These are phyloP conservation scores for Solanum arcanum DNA, from an alignment of 257 asterid species.

Conservation along the genomic window DNA sequence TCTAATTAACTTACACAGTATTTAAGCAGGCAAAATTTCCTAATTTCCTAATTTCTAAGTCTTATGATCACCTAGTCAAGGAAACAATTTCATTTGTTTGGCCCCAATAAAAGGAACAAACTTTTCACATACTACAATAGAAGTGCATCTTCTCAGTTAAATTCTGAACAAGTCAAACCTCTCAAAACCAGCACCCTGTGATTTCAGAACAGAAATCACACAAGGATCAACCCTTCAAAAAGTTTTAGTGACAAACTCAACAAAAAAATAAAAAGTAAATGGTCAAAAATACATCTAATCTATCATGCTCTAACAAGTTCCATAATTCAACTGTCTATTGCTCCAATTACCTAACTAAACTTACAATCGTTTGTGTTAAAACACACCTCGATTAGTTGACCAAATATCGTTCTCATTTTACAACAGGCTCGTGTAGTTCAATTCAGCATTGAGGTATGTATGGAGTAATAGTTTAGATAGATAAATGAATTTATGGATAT, in stretches of 20 bases:
- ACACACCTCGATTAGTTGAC: neutral
- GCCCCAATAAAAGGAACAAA: neutral
- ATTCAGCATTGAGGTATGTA: neutral
- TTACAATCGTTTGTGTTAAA: neutral
- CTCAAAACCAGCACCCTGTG: neutral
- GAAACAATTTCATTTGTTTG: neutral
- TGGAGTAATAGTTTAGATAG: neutral
- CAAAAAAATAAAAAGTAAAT: neutral
- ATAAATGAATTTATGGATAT: too few species aligned
- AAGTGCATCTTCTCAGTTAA: neutral
- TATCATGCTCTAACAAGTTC: neutral
- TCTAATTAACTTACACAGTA: neutral
- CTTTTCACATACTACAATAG: neutral
- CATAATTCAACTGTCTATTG: neutral
- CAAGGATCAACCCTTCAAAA: neutral
- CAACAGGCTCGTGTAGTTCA: neutral
- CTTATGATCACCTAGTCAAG: neutral
- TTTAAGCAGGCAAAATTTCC: neutral
- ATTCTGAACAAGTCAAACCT: neutral
- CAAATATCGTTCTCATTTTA: neutral
- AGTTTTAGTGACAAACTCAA: neutral
- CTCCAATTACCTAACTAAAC: fast-evolving
- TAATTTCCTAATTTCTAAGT: neutral
- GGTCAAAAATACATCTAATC: neutral
- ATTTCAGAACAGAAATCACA: neutral